Evolutionary conservation across 139 green algal genomes (phyloP), one percentile per base, ranked within the genome.

Genomic region (Astrephomene gubernaculifera): DNA sequence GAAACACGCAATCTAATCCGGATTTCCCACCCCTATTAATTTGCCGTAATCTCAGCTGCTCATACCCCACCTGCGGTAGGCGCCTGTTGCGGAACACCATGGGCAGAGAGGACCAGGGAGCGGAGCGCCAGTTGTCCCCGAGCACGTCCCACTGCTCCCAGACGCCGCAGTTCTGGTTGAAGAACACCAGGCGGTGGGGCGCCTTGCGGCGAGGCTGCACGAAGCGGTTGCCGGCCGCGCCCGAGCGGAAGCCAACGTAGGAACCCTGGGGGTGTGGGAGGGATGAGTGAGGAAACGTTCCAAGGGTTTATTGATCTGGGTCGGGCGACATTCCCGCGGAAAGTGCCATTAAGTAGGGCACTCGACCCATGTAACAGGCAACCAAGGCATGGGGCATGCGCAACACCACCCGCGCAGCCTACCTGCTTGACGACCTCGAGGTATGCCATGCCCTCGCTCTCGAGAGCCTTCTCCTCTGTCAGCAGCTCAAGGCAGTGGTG

Each of bases 101-200:
- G 1, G 36, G 72, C 65, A 85, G 71, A 39, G 36, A 31, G 38
- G 86, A 54, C 92, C 92, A 96, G 17, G 89, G 52, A 27, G 33
- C 67, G 27, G 31, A 31, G n/a, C 21, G n/a, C 68, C 41, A 69
- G 54, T 82, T 63, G 17, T 75, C 52, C 10, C 33, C 70, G 29
- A 63, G 29, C 67, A 95, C 79, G 71, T 96, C 89, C 92, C 92
- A 96, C 86, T 96, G 94, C 92, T 96, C 94, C 91, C 92, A 96
- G 1, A 90, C 90, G 9, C 94, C 94, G 44, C 94, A 88, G 72
- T 96, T 94, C 29, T 68, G 35, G 85, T 89, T 94, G 88, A 91
- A 95, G 87, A 96, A 96, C 44, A 90, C 90, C 44, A 97, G 90
- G 5, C 88, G 88, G 72, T 93, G 82, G 29, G 89, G 81, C 35